Conservation (phyloP, 129 eudicot species). For the Erigeron canadensis region DNA sequence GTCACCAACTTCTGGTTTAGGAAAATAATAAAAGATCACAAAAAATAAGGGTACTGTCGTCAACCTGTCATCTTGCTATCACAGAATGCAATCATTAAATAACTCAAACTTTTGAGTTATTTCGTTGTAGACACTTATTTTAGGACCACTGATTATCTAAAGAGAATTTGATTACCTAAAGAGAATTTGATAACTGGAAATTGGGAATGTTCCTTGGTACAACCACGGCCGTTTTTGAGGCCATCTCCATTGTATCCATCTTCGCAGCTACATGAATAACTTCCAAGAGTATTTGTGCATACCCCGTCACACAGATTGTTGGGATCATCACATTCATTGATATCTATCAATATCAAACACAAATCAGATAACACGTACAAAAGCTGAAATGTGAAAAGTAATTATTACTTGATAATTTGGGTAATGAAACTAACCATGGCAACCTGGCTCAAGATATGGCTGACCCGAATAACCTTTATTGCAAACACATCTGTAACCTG, state of each 20-base stretch:
- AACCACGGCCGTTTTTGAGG: constrained; percentile 17
- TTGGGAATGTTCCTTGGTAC: constrained; percentile 41
- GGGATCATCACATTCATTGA: constrained; percentile 43
- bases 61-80: too few relatives aligned
- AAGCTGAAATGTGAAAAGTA: too few relatives aligned
- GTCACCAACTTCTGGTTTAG: too few relatives aligned
- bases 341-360: constrained; percentile 32
- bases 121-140: too few relatives aligned
- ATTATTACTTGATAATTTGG: constrained; percentile 20
- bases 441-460: constrained; percentile 52
- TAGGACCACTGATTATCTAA: too few relatives aligned
- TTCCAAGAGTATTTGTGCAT: constrained; percentile 45
- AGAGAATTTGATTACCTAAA: neutral
- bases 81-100: too few relatives aligned
- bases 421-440: constrained; percentile 34
- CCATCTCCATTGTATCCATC: constrained; percentile 41
- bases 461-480: constrained; percentile 42
- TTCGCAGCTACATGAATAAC: constrained; percentile 44
- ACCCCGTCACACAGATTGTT: constrained; percentile 23
- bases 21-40: too few relatives aligned
- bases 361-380: neutral
- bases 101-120: too few relatives aligned
- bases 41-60: too few relatives aligned
- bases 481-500: constrained; percentile 48
- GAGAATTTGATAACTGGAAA: constrained; percentile 42